phyloP scores from a whole-genome alignment of 1,284 basidiomycete species.

The Mycosarcoma mackinlayi region DNA sequence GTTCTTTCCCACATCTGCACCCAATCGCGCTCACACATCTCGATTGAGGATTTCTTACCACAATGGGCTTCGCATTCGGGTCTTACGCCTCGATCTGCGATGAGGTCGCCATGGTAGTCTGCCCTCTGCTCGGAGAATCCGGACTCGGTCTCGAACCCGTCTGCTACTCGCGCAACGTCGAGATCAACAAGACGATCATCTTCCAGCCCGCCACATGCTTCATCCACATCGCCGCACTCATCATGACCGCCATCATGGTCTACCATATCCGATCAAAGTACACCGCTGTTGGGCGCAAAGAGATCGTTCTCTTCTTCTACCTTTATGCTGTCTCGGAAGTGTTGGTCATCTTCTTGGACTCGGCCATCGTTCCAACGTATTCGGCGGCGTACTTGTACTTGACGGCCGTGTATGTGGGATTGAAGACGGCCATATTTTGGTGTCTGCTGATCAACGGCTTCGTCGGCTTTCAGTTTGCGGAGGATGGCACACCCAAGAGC shows the following conservation, averaged over 20 bases:
- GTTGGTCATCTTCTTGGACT: slow-evolving; percentile 95
- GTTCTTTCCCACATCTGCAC: background rate
- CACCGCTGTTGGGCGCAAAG: slow-evolving; percentile 96
- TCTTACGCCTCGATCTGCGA: slow-evolving; percentile 88
- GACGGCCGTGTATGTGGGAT: slow-evolving; percentile 89
- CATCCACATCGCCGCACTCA: slow-evolving; percentile 94
- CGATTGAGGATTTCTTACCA: too few species aligned
- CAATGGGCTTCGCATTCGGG: slow-evolving; percentile 68
- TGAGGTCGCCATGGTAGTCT: slow-evolving; percentile 90
- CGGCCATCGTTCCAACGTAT: slow-evolving; percentile 91
- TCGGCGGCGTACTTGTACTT: slow-evolving; percentile 84
- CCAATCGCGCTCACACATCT: too few species aligned
- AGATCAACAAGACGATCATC: slow-evolving; percentile 89
- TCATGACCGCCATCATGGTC: slow-evolving; percentile 99
- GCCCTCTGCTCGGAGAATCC: slow-evolving; percentile 82
- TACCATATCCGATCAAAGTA: slow-evolving; percentile 97
- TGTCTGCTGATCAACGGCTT: slow-evolving; percentile 97
- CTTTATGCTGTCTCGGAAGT: slow-evolving; percentile 91
- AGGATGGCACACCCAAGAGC: slow-evolving; percentile 94
- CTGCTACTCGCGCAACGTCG: slow-evolving; percentile 96
- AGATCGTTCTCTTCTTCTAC: slow-evolving; percentile 98
- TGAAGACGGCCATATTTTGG: slow-evolving; percentile 80
- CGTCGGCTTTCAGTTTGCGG: slow-evolving; percentile 97
- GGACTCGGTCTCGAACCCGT: slow-evolving; percentile 83
- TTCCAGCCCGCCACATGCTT: slow-evolving; percentile 98